These are phyloP conservation scores for Tetragonia tetragonoides DNA, from an alignment of 148 eudicot genomes.

Conservation along the genomic window DNA sequence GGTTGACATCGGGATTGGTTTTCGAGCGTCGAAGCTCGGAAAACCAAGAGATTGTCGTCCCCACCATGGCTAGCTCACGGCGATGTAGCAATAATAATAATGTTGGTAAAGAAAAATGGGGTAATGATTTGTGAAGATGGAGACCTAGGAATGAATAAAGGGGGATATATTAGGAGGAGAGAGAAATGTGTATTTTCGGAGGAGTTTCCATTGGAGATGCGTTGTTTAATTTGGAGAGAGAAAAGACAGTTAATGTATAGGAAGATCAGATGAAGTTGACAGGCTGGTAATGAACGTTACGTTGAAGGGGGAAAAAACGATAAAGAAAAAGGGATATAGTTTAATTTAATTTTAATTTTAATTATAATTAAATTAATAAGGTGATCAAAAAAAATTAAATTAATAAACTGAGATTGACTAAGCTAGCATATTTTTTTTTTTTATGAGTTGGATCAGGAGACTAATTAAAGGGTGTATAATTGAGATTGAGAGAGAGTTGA, in stretches of 20 bases:
- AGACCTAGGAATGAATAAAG: no score
- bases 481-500: not conserved
- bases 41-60: constrained; percentile 23
- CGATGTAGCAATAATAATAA: not conserved
- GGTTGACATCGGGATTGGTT: not conserved
- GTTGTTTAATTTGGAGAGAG: not conserved
- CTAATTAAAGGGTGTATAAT: not conserved
- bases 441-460: not conserved
- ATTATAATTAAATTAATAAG: no score
- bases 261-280: not conserved
- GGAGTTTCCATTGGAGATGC: not conserved
- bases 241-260: not conserved
- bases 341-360: no score
- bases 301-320: not conserved
- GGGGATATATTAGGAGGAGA: not conserved
- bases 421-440: not conserved
- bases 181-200: not conserved
- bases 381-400: no score
- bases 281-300: not conserved
- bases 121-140: not conserved
- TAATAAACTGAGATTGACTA: not conserved
- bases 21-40: constrained; percentile 14
- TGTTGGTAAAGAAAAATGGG: no score
- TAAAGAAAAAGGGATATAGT: no score
- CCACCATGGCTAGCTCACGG: constrained; percentile 15